Evolutionary conservation across 352 stramenopile species (phyloP), one percentile per base, ranked within the genome.

Genomic region (Globisporangium paroecandrum): DNA sequence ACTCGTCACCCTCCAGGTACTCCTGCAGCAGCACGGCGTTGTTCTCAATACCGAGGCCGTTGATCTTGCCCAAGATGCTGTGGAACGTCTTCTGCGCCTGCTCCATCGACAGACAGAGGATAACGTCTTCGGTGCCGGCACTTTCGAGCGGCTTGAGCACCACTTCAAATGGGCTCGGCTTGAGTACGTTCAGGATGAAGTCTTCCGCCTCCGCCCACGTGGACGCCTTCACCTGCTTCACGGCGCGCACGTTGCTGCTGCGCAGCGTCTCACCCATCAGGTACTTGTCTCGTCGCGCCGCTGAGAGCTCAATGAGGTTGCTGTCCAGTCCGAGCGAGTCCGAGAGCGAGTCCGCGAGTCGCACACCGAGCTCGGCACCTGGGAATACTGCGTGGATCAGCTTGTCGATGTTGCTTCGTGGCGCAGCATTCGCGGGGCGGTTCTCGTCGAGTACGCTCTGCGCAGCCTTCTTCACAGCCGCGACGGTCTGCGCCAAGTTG

Each of bases 1-100:
- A 99, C 75, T 99, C 97, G 64, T 91, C 86, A 12, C 97, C 97
- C 59, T 90, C 83, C 2, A 99, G 80, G 69, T 96, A 99, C 73
- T 99, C 95, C 72, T 98, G 95, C 46, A 98, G 76, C 57, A 96
- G 70, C 24, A 94, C 89, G 6, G 83, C 85, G 15, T 89, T 78
- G 73, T 96, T 97, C 55, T 89, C 75, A 58, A 95, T 79, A n/a
- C 90, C 90, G 5, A 97, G 74, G 15, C 89, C 85, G 57, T 96
- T 97, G 36, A 92, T 81, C 73, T 96, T 92, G 76, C 87, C 87
- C 13, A 95, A 62, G 68, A 97, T 97, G 32, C 75, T 69, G 18
- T 83, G 66, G 69, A 93, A 98, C 18, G 96, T 97, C 38, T 78
- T 78, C 63, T 89, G 58, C 8, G 85, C 85, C 70, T 94, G 77